Base-by-base conservation (phyloP, 169 alveolate species). In the Eimeria maxima region DNA sequence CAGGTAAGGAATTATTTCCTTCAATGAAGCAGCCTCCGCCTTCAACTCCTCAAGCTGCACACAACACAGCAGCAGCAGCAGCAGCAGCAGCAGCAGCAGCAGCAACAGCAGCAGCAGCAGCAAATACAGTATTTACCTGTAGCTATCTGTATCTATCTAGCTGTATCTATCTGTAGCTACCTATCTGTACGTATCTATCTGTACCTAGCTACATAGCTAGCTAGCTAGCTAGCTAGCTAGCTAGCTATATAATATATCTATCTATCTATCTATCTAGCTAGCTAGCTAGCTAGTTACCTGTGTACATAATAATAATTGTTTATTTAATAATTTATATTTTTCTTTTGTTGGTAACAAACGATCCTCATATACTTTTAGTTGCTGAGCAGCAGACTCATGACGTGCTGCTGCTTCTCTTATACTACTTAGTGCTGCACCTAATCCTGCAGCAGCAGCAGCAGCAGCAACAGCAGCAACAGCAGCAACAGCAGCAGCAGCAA, bases 381-480 rank as follows among this genome's bases (percentile, higher is more conserved):
- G 67, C n/a, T 16, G 29, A 2, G 53, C 42, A 20, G 88, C 88
- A 24, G 65, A 18, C 38, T 44, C 16, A 2, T 44, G 67, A 24
- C 65, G 44, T 78, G 45, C 65, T 78, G 88, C 88, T 47, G 88
- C 88, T 47, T 78, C 88, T 47, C 67, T 29, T 38, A 78, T 3
- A 67, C 88, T 78, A 8, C 67, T 45, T 8, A 78, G 88, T 18
- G 88, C 88, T 1, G 44, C 4, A 4, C 88, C 88, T 50, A 78
- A 42, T 2, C 88, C 88, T 44, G 73, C 71, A 47, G 90, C 90
- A 47, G 53, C 90, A 76, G 63, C 88, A 33, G 8, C 57, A 50
- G 24, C 42, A 76, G 88, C 90, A 50, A 63, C 90, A 45, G 90
- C 90, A 47, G 90, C 73, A 7, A 53, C 90, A 38, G 88, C 88